Evolutionary conservation across 768 basidiomycete genomes (phyloP), one percentile per base, ranked within the genome.

Genomic region (Macrolepiota dolichaula): DNA sequence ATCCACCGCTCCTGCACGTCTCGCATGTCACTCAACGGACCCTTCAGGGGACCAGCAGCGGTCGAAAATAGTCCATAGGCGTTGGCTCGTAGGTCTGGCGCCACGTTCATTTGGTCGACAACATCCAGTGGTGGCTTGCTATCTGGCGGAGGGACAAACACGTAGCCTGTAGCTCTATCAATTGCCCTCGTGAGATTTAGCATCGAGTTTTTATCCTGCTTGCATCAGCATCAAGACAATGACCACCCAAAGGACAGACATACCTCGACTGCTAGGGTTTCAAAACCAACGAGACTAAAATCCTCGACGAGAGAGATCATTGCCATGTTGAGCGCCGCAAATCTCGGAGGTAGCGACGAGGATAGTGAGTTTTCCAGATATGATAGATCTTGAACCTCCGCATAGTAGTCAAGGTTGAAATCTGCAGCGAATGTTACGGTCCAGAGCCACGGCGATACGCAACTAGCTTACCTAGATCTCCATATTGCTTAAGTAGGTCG

Each of bases 371-470:
- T 88, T 65, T 92, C 85, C 22, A 99, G 84, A 71, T 98, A 89
- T 1, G 89, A 88, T 0, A 99, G 80, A 70, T 99, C 96, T 73
- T 97, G 95, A 0, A 97, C 97, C 74, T 99, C 95, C 44, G 97
- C 98, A 73, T 98, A 98, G 72, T 92, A 99, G 65, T 94, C 92
- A 29, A 99, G 87, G 69, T 96, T 97, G 79, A 99, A 98, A 47
- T 96, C 96, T 97, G 66, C 5, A 61, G 19, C 44, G 51, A 36
- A 29, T 54, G 35, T 35, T 44, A 36, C 58, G 54, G 22, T 38
- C 24, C 38, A 22, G 22, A 13, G 10, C 17, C 51, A 61, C 47
- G 9, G 37, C 44, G 44, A 11, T 27, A 54, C 62, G 61, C 38
- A 29, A n/a, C 55, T 24, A 55, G 19, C 83, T 50, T 67, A 96